phyloP scores from a whole-genome alignment of 257 asterid genomes.

The Nicotiana obtusifolia region DNA sequence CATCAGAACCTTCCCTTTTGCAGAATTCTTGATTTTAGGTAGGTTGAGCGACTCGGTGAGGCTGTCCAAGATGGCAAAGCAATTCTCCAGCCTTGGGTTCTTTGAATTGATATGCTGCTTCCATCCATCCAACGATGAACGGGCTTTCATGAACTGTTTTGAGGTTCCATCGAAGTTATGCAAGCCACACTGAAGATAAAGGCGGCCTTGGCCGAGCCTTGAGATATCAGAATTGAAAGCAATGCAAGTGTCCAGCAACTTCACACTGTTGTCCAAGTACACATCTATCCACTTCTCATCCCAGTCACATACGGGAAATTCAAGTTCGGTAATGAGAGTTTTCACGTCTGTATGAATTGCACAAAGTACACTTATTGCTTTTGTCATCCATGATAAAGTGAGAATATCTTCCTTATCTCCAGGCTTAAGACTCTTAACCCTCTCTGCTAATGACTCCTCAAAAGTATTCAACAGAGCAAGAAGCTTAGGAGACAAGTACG shows the following conservation, averaged over 20 bases:
- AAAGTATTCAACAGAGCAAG: constrained; percentile 50
- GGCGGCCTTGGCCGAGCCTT: constrained; percentile 65
- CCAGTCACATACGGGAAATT: constrained; percentile 71
- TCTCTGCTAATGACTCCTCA: constrained; percentile 53
- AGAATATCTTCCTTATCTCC: constrained; percentile 44
- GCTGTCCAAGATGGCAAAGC: constrained; percentile 49
- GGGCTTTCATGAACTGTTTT: constrained; percentile 47
- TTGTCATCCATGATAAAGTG: constrained; percentile 67
- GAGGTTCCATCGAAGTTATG: constrained; percentile 41
- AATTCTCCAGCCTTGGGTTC: constrained; percentile 59
- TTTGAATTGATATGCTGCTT: constrained; percentile 45
- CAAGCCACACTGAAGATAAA: constrained; percentile 51
- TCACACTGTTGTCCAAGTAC: constrained; percentile 66
- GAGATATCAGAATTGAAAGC: constrained; percentile 78
- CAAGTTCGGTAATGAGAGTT: constrained; percentile 53
- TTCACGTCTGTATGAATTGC: constrained; percentile 61
- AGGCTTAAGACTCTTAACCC: constrained; percentile 54
- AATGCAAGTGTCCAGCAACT: constrained; percentile 72
- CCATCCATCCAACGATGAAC: constrained; percentile 71
- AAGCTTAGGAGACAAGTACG: constrained; percentile 58
- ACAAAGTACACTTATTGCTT: constrained; percentile 56
- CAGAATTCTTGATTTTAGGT: constrained; percentile 77
- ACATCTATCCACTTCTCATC: constrained; percentile 85
- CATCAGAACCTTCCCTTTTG: constrained; percentile 78
- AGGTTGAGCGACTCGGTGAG: constrained; percentile 55